Evolutionary conservation across 257 asterid species (phyloP), one percentile per base, ranked within the genome.

Genomic region (Handroanthus guayacan): DNA sequence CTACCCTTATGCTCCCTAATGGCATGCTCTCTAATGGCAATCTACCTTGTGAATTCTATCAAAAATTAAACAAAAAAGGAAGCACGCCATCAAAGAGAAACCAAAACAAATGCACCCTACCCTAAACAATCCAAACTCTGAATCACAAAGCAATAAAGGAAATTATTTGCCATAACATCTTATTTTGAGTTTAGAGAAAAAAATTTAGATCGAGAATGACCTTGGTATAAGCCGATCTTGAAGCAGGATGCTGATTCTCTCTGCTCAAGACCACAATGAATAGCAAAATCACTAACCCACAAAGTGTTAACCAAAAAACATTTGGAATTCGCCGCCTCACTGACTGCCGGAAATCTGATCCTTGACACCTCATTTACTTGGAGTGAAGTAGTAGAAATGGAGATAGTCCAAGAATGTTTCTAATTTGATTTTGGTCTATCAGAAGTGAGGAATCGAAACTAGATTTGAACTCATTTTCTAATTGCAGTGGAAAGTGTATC

Each of bases 311-410:
- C 96, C 90, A 91, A 11, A 89, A 81, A 0, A 85, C 88, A 60
- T 87, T 88, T 67, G 96, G 91, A 56, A 87, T 75, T 62, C 93
- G 84, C 84, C 96, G 94, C 86, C 94, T 63, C 81, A 55, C 91
- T 11, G 94, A 93, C 63, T 96, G 94, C 84, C 98, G 89, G 76
- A 83, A 91, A 70, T 93, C 97, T 18, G 90, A 66, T 16, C 94
- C 92, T 62, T 97, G 88, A 74, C 94, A 90, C 88, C 96, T 87
- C 98, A 89, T 93, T 65, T 75, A 62, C 58, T 72, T 3, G 72
- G 51, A 34, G 3, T 47, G 64, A 50, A 31, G 17, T 11, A 43
- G 45, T 7, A 25, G 13, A 14, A 45, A 25, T 38, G 38, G 20
- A 37, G n/a, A 62, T 3, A n/a, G 54, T 60, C 7, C 51, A 61